Percentiles rank a stretch among this genome's conserved stretches.
Conservation (phyloP, 352 stramenopile genomes). For the Thraustochytrium striatum region DNA sequence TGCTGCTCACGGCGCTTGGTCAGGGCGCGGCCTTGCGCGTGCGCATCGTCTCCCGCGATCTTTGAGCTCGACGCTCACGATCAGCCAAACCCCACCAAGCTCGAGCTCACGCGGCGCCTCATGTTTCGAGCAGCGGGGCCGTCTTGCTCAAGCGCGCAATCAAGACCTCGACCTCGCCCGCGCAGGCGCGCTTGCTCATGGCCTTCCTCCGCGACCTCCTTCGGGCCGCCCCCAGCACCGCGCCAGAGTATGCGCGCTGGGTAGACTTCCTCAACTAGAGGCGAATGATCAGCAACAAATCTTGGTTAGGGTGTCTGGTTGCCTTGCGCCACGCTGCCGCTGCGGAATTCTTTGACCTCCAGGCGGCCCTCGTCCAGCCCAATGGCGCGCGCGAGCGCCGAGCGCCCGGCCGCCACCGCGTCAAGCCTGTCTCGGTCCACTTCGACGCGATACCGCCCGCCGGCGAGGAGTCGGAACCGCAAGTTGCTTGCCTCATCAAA, state of each 20-base stretch:
- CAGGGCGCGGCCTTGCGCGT: not conserved
- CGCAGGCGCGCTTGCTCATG: too few species aligned
- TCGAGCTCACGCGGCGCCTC: not conserved
- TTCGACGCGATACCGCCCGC: conserved; percentile 15
- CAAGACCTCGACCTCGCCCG: not conserved
- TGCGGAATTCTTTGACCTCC: not conserved
- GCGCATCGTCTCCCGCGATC: not conserved
- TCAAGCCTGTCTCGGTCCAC: not conserved
- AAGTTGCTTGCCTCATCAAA: not conserved
- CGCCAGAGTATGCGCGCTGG: conserved; percentile 19
- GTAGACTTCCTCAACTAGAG: conserved; percentile 5
- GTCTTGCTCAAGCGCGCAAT: conserved; percentile 14
- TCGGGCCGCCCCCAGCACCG: not conserved
- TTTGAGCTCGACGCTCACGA: not conserved
- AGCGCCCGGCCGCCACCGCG: not conserved
- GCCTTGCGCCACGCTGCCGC: not conserved
- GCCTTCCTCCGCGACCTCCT: not conserved
- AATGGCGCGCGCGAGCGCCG: not conserved
- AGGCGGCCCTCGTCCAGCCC: not conserved
- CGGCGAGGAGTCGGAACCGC: not conserved
- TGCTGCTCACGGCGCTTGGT: conserved; percentile 13
- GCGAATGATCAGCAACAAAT: not conserved
- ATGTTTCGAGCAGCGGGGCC: not conserved
- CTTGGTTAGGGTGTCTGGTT: not conserved
- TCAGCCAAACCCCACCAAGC: not conserved